Base-by-base conservation (phyloP, 129 eudicot genomes). In the Mikania micrantha region DNA sequence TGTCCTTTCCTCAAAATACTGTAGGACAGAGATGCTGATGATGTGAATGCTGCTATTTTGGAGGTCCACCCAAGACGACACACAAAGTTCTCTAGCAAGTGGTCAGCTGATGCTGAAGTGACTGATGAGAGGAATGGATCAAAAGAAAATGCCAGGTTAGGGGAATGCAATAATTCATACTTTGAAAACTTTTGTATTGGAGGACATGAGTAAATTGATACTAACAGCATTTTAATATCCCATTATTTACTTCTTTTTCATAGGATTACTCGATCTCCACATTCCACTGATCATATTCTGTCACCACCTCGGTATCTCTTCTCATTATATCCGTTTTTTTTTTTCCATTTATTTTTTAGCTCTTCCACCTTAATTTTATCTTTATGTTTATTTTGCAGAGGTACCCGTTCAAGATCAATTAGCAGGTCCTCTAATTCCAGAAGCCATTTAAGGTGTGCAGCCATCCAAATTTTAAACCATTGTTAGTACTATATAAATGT, bases 1-100 rank as follows among this genome's bases (percentile, higher is more conserved):
- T 93, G 81, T 93, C 92, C 96, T 93, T 91, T 93, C 96, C 95
- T 86, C 95, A 80, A 82, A 88, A 95, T 93, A 80, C 92, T 93
- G 96, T 88, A 93, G 98, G 95, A 85, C 69, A 88, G 79, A 75
- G 83, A 81, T 69, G 85, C 52, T 58, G 81, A 72, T 36, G 70
- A 24, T 21, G 52, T 57, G 25, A 81, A 77, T 77, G 84, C 75
- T 79, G 82, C 72, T 65, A 77, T 58, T 9, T n/a, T 58, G 85
- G 88, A 80, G 49, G 80, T 60, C 35, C 72, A 62, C 67, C 69
- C 74, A 66, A 83, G 83, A 70, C 80, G 77, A 70, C 80, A 76
- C 39, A 54, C 72, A 41, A 69, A 77, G 73, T 78, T 42, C 63
- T 79, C 90, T 38, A 82, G 74, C 58, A 54, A 27, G 38, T 79